These are phyloP conservation scores for Salvia splendens DNA, from an alignment of 257 asterid species.

Conservation along the genomic window DNA sequence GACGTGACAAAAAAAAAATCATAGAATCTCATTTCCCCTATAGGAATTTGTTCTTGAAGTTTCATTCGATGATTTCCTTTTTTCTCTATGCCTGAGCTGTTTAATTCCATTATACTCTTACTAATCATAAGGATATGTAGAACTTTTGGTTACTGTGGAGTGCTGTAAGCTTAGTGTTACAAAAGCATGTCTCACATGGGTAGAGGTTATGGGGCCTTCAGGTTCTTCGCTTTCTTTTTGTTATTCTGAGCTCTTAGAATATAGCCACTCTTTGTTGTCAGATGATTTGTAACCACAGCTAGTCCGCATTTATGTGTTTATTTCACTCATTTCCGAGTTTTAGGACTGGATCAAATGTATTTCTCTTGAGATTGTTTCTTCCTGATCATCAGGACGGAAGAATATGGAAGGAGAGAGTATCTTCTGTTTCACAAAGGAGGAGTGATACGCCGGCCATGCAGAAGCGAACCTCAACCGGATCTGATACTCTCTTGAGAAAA, in stretches of 20 bases:
- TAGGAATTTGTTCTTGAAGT: background rate
- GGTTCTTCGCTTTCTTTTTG: background rate
- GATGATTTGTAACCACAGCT: background rate
- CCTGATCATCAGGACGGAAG: constrained; percentile 71
- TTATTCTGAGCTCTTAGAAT: background rate
- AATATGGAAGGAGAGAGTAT: constrained; percentile 93
- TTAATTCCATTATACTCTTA: background rate
- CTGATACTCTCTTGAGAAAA: constrained; percentile 39
- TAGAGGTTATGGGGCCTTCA: background rate
- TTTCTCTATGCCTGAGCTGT: background rate
- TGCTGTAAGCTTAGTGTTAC: background rate
- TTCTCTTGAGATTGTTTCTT: background rate
- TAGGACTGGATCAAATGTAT: background rate
- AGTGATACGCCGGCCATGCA: constrained; percentile 53
- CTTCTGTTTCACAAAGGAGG: constrained; percentile 53
- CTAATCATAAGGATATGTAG: background rate
- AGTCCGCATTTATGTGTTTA: background rate
- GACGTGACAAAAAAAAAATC: background rate
- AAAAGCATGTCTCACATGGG: background rate
- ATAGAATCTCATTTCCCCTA: background rate
- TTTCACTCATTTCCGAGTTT: background rate
- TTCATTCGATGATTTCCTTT: background rate
- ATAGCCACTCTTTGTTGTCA: background rate
- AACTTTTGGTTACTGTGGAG: background rate
- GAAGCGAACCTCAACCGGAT: constrained; percentile 42